Evolutionary conservation across 2,329 filamentous ascomycete species (phyloP).

Genomic region (Penicillium sp.): DNA sequence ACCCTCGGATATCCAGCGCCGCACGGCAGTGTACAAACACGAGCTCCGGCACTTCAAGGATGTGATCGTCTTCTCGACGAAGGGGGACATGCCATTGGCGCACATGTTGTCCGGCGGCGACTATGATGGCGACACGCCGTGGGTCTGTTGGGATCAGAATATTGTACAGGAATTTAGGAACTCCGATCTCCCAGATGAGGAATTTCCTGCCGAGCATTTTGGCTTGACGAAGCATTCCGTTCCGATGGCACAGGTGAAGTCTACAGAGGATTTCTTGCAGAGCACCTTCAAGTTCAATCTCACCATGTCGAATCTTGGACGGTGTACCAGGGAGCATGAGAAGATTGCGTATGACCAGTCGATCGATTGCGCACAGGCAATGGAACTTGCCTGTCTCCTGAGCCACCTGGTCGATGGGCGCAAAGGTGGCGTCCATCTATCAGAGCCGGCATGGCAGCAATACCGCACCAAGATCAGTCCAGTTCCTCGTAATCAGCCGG

Average conservation of each 20-base stretch:
- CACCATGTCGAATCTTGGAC: conserved; percentile 49
- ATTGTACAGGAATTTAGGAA: conserved; percentile 55
- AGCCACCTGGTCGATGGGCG: conserved; percentile 48
- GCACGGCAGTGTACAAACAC: conserved; percentile 48
- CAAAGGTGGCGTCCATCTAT: conserved; percentile 46
- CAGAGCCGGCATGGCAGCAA: conserved; percentile 38
- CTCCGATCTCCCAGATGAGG: conserved; percentile 43
- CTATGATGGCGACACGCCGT: conserved; percentile 62
- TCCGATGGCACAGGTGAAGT: conserved; percentile 42
- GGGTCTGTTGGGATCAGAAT: conserved; percentile 58
- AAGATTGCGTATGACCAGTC: conserved; percentile 54
- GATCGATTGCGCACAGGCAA: conserved; percentile 34
- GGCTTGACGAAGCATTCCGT: conserved; percentile 48
- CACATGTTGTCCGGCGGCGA: conserved; percentile 63
- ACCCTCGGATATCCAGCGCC: conserved; percentile 59
- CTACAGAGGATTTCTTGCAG: conserved; percentile 41
- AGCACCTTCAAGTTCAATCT: conserved; percentile 50
- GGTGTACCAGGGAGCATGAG: conserved; percentile 52
- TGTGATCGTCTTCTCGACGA: conserved; percentile 56
- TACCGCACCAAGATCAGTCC: conserved; percentile 37
- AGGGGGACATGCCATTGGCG: conserved; percentile 54
- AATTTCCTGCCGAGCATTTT: conserved; percentile 43
- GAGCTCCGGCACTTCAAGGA: conserved; percentile 56
- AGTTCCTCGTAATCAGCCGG: conserved; percentile 29
- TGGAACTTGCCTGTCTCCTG: conserved; percentile 42